Evolutionary conservation across 495 filamentous ascomycete genomes (phyloP).

Genomic region (Penicillium argentinense): DNA sequence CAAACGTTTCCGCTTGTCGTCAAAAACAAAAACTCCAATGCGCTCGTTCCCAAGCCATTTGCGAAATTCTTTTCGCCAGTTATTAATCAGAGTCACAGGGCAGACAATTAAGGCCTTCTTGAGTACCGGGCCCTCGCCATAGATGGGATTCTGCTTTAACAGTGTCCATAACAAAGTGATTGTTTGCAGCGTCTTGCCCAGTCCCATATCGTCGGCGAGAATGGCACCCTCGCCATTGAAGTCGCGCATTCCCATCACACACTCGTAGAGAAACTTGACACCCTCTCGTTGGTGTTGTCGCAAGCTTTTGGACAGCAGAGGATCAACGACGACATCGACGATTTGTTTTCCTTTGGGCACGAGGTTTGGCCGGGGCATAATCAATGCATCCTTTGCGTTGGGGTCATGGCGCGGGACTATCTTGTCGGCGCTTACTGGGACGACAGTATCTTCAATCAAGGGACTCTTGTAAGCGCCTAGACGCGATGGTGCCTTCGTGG

Average conservation of each 20-base stretch:
- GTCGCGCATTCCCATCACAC: constrained; percentile 75
- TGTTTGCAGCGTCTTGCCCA: constrained; percentile 79
- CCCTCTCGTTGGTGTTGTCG: constrained; percentile 77
- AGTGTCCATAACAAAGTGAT: constrained; percentile 80
- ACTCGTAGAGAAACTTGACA: constrained; percentile 78
- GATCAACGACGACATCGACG: constrained; percentile 82
- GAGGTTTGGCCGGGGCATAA: constrained; percentile 63
- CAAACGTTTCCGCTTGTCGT: constrained; percentile 63
- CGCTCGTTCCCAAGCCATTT: constrained; percentile 81
- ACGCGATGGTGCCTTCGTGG: constrained; percentile 21
- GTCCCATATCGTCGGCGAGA: constrained; percentile 80
- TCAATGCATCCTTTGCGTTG: constrained; percentile 56
- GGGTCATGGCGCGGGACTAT: constrained; percentile 70
- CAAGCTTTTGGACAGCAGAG: constrained; percentile 62
- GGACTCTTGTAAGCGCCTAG: constrained; percentile 60
- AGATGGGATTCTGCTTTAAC: constrained; percentile 75
- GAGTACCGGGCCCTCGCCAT: constrained; percentile 60
- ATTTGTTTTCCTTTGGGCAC: constrained; percentile 64
- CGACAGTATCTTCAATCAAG: constrained; percentile 52
- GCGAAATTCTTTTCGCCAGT: constrained; percentile 77
- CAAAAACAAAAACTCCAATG: constrained; percentile 73
- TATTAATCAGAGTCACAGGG: constrained; percentile 75
- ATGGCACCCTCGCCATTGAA: constrained; percentile 75
- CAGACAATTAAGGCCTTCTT: constrained; percentile 82
- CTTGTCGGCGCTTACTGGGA: constrained; percentile 38